phyloP scores from a whole-genome alignment of 75 land plant genomes.

The Pseudotsuga menziesii region DNA sequence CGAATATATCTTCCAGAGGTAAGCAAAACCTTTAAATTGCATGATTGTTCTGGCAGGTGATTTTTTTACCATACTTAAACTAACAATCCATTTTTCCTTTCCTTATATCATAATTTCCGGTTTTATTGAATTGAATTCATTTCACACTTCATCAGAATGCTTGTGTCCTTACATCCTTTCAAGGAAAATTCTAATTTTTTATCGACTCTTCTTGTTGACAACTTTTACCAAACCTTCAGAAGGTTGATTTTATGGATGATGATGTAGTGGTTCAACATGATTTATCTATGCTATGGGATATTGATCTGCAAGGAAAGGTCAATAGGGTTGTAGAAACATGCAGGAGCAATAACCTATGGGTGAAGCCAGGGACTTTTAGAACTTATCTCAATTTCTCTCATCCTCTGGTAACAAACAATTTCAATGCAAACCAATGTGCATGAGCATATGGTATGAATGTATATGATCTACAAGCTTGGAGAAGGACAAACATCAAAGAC shows the following conservation, averaged over 20 bases:
- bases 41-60: too few relatives aligned
- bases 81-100: neutral
- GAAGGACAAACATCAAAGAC: slow-evolving; percentile 69
- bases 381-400: slow-evolving; percentile 83
- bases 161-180: neutral
- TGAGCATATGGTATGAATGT: slow-evolving; percentile 96
- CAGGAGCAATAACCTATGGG: slow-evolving; percentile 41
- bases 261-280: slow-evolving; percentile 90
- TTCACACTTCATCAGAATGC: slow-evolving; percentile 3
- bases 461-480: slow-evolving; percentile 85
- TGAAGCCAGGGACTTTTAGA: slow-evolving; percentile 38
- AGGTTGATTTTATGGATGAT: slow-evolving; percentile 88
- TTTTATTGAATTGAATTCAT: neutral
- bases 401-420: slow-evolving; percentile 48
- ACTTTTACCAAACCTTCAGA: slow-evolving; percentile 87
- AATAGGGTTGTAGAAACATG: slow-evolving; percentile 94
- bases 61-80: too few relatives aligned
- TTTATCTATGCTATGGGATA: slow-evolving; percentile 67
- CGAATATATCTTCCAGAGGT: slow-evolving; percentile 92
- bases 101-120: neutral
- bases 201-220: slow-evolving; percentile 24
- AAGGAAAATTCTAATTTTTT: neutral
- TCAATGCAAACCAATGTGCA: slow-evolving; percentile 75
- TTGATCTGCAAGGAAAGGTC: slow-evolving; percentile 79
- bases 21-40: slow-evolving; percentile 5